Evolutionary conservation across 108 stramenopile species (phyloP).

Genomic region (Nitzschia inconspicua): DNA sequence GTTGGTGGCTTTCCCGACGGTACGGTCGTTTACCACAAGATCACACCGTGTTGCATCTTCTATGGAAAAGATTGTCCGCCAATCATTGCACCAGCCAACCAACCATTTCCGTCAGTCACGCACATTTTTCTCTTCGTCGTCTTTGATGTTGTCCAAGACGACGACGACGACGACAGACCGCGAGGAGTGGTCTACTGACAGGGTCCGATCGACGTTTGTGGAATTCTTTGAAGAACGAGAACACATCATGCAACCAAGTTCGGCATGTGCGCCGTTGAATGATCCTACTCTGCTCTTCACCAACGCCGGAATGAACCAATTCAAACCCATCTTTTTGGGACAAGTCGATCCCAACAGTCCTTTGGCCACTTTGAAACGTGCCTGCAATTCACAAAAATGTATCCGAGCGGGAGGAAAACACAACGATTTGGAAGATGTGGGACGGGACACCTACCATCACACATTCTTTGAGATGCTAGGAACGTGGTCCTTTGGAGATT

Average conservation of each 20-base stretch:
- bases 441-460: constrained; percentile 98
- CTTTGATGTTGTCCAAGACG: too few relatives aligned
- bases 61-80: too few relatives aligned
- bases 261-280: constrained; percentile 88
- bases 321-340: constrained; percentile 98
- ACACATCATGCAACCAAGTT: constrained; percentile 77
- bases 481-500: constrained; percentile 94
- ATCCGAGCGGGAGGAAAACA: constrained; percentile 99
- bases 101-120: too few relatives aligned
- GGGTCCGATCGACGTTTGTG: constrained; percentile 92
- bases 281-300: constrained; percentile 99
- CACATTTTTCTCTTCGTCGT: too few relatives aligned
- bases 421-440: constrained; percentile 99
- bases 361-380: constrained; percentile 73
- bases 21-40: constrained; percentile 2
- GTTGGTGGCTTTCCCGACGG: too few relatives aligned
- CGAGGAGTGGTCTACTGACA: constrained; percentile 88
- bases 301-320: constrained; percentile 99
- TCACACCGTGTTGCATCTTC: constrained; percentile 2
- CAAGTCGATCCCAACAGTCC: constrained; percentile 77
- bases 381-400: constrained; percentile 97
- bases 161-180: too few relatives aligned
- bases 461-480: constrained; percentile 99
- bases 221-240: constrained; percentile 80
- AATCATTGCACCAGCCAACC: too few relatives aligned